These are phyloP conservation scores for Ceratocystis huliohia DNA, from an alignment of 2,329 filamentous ascomycete species.

Conservation along the genomic window DNA sequence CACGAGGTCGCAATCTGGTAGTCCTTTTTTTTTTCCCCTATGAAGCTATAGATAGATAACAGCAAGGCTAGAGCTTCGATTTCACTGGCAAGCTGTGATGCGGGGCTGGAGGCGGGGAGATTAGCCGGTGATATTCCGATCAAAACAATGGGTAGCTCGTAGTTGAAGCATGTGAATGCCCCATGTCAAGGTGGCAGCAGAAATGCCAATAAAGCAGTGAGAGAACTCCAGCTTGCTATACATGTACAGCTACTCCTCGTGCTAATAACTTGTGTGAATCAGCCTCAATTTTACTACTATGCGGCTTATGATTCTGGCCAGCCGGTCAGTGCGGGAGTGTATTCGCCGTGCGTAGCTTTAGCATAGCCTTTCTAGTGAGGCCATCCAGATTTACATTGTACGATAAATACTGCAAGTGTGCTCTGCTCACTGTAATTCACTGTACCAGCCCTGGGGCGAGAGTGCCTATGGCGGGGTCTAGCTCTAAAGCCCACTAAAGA, in stretches of 20 bases:
- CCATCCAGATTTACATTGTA: background rate
- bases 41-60: constrained; percentile 1
- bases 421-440: background rate
- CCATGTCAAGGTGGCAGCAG: background rate
- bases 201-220: background rate
- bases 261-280: background rate
- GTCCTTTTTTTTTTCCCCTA: background rate
- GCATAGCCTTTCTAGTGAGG: background rate
- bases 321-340: too few relatives aligned
- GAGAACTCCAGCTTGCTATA: background rate
- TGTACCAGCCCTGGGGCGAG: background rate
- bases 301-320: too few relatives aligned
- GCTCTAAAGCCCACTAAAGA: constrained; percentile 9
- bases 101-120: constrained; percentile 4
- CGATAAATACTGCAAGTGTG: background rate
- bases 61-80: constrained; percentile 9
- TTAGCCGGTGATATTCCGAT: constrained; percentile 6
- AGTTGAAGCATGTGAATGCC: background rate
- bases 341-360: background rate
- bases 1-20: background rate
- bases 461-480: background rate
- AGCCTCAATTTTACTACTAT: background rate
- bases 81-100: constrained; percentile 8
- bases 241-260: background rate
- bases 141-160: background rate